phyloP scores from a whole-genome alignment of 257 asterid species.

The Perilla frutescens region DNA sequence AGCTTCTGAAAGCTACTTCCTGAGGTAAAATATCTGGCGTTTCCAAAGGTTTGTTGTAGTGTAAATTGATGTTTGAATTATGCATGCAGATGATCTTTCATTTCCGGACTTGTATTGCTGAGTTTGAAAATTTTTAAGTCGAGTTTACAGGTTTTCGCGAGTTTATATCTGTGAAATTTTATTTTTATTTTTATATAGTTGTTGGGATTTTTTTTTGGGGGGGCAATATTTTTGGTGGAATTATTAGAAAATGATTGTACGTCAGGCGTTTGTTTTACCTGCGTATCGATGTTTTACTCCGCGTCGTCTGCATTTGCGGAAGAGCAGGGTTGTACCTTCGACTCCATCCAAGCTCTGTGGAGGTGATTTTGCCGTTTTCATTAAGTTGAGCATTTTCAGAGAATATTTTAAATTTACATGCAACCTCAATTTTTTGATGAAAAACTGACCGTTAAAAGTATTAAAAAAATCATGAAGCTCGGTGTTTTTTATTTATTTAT shows the following conservation, averaged over 20 bases:
- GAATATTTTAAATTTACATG: conserved; percentile 6
- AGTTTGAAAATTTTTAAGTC: conserved; percentile 4
- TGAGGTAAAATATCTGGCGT: conserved; percentile 29
- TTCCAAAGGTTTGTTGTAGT: not conserved
- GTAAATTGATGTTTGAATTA: conserved; percentile 1
- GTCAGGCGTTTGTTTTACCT: conserved; percentile 37
- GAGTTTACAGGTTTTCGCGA: not conserved
- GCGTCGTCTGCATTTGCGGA: conserved; percentile 25
- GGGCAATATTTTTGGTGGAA: conserved; percentile 18
- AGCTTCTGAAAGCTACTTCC: conserved; percentile 28
- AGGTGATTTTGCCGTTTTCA: conserved; percentile 41
- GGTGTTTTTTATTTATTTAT: too few species aligned
- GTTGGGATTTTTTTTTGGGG: not conserved
- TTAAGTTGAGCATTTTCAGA: not conserved
- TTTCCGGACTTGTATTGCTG: not conserved
- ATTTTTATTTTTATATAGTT: not conserved
- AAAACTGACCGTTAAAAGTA: too few species aligned
- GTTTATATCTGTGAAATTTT: not conserved
- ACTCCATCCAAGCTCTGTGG: conserved; percentile 37
- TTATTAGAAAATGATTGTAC: conserved; percentile 36
- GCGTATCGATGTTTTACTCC: conserved; percentile 33
- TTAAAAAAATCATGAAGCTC: too few species aligned
- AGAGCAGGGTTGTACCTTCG: conserved; percentile 35
- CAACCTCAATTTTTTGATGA: too few species aligned
- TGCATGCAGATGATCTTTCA: conserved; percentile 16